phyloP scores from a whole-genome alignment of 2,329 filamentous ascomycete species.

The Hymenoscyphus linearis region DNA sequence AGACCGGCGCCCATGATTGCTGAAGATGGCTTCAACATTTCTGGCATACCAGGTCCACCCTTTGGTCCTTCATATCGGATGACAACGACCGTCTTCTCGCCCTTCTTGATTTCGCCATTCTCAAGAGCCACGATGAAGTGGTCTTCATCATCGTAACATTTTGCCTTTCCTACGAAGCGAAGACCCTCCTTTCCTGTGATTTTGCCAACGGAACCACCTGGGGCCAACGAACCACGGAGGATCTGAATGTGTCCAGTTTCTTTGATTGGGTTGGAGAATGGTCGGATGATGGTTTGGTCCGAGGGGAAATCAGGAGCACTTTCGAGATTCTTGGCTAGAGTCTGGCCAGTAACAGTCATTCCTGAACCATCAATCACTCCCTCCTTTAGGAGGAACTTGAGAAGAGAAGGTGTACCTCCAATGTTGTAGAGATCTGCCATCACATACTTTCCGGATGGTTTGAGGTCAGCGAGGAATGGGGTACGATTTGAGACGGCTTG shows the following conservation, averaged over 20 bases:
- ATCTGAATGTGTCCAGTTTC: slow-evolving; percentile 68
- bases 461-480: slow-evolving; percentile 76
- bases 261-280: slow-evolving; percentile 65
- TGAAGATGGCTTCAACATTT: slow-evolving; percentile 68
- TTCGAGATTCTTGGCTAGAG: slow-evolving; percentile 52
- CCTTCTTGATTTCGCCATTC: slow-evolving; percentile 63
- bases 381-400: slow-evolving; percentile 54
- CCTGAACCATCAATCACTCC: slow-evolving; percentile 53
- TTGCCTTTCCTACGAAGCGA: slow-evolving; percentile 62
- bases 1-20: slow-evolving; percentile 71
- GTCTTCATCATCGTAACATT: slow-evolving; percentile 66
- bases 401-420: slow-evolving; percentile 51
- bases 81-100: slow-evolving; percentile 71
- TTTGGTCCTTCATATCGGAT: slow-evolving; percentile 72
- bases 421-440: slow-evolving; percentile 53
- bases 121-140: slow-evolving; percentile 64
- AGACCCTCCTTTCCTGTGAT: slow-evolving; percentile 73
- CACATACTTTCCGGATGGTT: slow-evolving; percentile 66
- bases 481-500: slow-evolving; percentile 73
- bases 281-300: slow-evolving; percentile 66
- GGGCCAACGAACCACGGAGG: slow-evolving; percentile 62
- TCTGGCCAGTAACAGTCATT: slow-evolving; percentile 56
- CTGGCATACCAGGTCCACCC: slow-evolving; percentile 67
- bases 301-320: slow-evolving; percentile 58
- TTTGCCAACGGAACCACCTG: slow-evolving; percentile 66